Evolutionary conservation across 129 eudicot genomes (phyloP).

Genomic region (Solidago caesia): DNA sequence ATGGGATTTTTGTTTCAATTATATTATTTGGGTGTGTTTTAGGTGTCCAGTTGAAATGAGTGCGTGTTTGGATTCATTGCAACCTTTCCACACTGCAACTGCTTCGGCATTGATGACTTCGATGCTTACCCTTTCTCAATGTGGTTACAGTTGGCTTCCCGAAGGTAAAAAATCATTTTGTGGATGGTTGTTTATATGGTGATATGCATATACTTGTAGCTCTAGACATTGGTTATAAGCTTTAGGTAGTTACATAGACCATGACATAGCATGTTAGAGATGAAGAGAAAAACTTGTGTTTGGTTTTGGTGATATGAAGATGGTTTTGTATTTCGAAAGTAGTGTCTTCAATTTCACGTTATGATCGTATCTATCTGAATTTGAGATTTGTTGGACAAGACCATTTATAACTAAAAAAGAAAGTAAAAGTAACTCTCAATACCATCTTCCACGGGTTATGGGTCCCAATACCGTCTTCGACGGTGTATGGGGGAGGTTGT

Average conservation of each 20-base stretch:
- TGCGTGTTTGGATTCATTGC: constrained; percentile 76
- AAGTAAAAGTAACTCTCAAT: not conserved
- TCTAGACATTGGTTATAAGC: not conserved
- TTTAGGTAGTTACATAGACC: not conserved
- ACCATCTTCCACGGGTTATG: not conserved
- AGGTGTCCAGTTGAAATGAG: constrained; percentile 85
- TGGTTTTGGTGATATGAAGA: not conserved
- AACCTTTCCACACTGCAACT: constrained; percentile 84
- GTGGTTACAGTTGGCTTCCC: constrained; percentile 75
- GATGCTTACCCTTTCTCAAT: constrained; percentile 73
- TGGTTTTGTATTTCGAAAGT: not conserved
- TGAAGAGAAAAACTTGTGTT: not conserved
- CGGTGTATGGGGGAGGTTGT: too few species aligned
- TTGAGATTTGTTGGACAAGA: not conserved
- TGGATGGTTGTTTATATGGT: not conserved
- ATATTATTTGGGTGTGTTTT: not conserved
- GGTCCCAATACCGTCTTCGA: not conserved
- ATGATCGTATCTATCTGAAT: constrained; percentile 5
- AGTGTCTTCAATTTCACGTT: not conserved
- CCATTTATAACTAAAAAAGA: not conserved
- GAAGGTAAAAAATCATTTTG: constrained; percentile 46
- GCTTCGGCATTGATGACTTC: constrained; percentile 98
- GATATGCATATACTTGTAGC: constrained; percentile 8
- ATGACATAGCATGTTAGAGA: not conserved
- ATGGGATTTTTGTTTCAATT: not conserved